Percentiles rank a stretch among this genome's conserved stretches.
These are phyloP conservation scores for Globisporangium heterothallicum DNA, from an alignment of 352 stramenopile species.

Conservation along the genomic window DNA sequence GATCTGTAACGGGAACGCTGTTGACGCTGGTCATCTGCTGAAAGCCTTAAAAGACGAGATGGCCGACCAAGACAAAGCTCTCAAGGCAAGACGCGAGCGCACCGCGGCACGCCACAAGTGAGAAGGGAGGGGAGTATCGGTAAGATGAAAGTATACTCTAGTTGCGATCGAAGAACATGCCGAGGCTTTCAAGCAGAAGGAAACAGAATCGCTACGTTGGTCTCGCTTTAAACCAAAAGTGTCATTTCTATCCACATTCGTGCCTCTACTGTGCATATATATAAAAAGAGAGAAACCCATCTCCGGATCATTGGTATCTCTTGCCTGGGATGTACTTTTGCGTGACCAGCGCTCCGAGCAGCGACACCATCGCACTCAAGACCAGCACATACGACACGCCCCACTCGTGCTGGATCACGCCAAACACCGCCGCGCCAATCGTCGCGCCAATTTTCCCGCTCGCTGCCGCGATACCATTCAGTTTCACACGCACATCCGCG, in stretches of 20 bases:
- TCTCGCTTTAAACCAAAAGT: too few species aligned
- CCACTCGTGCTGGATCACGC: slow-evolving; percentile 50
- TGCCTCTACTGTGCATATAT: too few species aligned
- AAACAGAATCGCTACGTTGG: too few species aligned
- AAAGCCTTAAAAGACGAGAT: slow-evolving; percentile 59
- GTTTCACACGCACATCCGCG: slow-evolving; percentile 61
- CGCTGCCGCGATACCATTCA: slow-evolving; percentile 76
- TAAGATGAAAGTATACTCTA: too few species aligned
- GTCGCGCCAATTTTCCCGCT: slow-evolving; percentile 71
- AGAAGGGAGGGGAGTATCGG: too few species aligned
- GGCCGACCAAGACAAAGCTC: slow-evolving; percentile 36
- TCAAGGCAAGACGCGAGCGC: slow-evolving; percentile 47
- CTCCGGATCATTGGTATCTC: too few species aligned
- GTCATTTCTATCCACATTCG: too few species aligned
- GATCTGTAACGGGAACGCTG: slow-evolving; percentile 56
- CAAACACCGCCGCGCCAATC: slow-evolving; percentile 54
- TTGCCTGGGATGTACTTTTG: slow-evolving; percentile 55
- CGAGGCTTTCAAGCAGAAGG: too few species aligned
- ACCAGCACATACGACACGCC: slow-evolving; percentile 56
- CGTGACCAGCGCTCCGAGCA: slow-evolving; percentile 56
- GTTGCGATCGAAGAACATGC: too few species aligned
- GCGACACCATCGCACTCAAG: slow-evolving; percentile 49
- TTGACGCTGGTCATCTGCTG: slow-evolving; percentile 46
- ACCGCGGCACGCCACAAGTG: slow-evolving; percentile 28
- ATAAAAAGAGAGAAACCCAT: too few species aligned